Conservation (phyloP, 768 basidiomycete genomes). For the Pisolithus sp. region DNA sequence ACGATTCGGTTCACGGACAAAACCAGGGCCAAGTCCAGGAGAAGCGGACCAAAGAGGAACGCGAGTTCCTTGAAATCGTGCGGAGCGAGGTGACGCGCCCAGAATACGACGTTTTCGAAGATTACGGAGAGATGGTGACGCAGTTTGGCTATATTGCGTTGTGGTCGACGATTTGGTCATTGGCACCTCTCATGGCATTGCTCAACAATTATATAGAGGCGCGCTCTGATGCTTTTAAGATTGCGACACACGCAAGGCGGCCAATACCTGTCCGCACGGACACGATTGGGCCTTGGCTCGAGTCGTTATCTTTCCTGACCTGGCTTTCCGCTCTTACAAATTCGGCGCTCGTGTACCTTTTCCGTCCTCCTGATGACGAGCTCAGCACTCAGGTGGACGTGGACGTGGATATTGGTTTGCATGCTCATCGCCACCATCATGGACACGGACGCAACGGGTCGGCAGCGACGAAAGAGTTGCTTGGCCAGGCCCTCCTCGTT, state of each 20-base stretch:
- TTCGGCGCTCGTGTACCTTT: constrained; percentile 86
- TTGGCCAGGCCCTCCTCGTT: constrained; percentile 61
- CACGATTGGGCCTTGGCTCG: constrained; percentile 92
- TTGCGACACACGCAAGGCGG: constrained; percentile 75
- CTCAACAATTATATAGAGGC: constrained; percentile 91
- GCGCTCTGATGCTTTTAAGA: constrained; percentile 93
- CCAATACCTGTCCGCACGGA: constrained; percentile 86
- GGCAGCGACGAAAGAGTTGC: constrained; percentile 41
- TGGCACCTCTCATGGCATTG: constrained; percentile 83
- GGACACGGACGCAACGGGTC: constrained; percentile 14
- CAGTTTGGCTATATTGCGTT: constrained; percentile 91
- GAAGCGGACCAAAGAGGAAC: constrained; percentile 50
- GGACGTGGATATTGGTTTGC: background rate
- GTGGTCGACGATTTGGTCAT: constrained; percentile 93
- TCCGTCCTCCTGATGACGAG: constrained; percentile 44
- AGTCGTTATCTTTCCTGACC: constrained; percentile 77
- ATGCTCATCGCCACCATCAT: constrained; percentile 5
- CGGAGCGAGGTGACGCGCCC: constrained; percentile 73
- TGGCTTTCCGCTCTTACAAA: constrained; percentile 89
- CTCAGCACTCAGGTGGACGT: background rate
- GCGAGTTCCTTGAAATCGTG: constrained; percentile 73
- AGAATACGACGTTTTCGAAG: constrained; percentile 73
- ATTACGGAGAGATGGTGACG: constrained; percentile 95
- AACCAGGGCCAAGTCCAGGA: constrained; percentile 19
- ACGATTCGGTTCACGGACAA: constrained; percentile 33